Evolutionary conservation across 2,329 filamentous ascomycete species (phyloP).

Genomic region (Talaromyces albobiverticillius): DNA sequence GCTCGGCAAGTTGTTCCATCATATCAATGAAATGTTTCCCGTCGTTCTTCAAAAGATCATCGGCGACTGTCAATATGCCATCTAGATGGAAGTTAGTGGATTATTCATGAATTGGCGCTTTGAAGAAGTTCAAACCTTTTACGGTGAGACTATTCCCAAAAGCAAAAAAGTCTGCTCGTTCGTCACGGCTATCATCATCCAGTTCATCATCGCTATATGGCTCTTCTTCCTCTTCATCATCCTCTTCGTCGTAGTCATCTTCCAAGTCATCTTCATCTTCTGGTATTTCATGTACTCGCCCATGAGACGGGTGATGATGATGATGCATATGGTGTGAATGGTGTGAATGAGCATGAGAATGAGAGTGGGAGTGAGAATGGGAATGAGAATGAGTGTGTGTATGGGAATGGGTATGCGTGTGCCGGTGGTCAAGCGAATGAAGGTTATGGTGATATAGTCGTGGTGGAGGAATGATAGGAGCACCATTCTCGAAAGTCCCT

Average conservation of each 20-base stretch:
- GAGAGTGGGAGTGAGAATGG: background rate
- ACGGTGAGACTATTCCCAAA: conserved; percentile 97
- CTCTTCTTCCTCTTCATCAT: conserved; percentile 71
- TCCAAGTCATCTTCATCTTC: conserved; percentile 48
- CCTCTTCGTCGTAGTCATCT: conserved; percentile 55
- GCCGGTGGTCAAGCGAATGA: conserved; percentile 52
- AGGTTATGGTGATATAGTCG: conserved; percentile 59
- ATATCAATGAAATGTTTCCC: conserved; percentile 99
- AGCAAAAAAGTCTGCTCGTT: conserved; percentile 80
- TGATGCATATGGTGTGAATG: conserved; percentile 25
- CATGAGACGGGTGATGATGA: conserved; percentile 56
- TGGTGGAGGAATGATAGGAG: conserved; percentile 66
- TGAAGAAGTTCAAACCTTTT: conserved; percentile 61
- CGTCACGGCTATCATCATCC: conserved; percentile 63
- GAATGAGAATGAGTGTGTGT: conserved; percentile 5
- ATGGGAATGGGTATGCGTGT: conserved; percentile 54
- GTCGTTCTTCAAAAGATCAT: conserved; percentile 97
- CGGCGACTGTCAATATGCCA: conserved; percentile 96
- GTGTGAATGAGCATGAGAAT: conserved; percentile 2
- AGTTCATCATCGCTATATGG: conserved; percentile 64
- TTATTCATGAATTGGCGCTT: conserved; percentile 8
- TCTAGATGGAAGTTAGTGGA: conserved; percentile 47
- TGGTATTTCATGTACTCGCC: conserved; percentile 63
- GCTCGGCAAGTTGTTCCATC: conserved; percentile 99
- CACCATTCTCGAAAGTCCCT: conserved; percentile 57